Evolutionary conservation across 192 early-diverging fungal species (phyloP).

Genomic region (Coemansia sp.): DNA sequence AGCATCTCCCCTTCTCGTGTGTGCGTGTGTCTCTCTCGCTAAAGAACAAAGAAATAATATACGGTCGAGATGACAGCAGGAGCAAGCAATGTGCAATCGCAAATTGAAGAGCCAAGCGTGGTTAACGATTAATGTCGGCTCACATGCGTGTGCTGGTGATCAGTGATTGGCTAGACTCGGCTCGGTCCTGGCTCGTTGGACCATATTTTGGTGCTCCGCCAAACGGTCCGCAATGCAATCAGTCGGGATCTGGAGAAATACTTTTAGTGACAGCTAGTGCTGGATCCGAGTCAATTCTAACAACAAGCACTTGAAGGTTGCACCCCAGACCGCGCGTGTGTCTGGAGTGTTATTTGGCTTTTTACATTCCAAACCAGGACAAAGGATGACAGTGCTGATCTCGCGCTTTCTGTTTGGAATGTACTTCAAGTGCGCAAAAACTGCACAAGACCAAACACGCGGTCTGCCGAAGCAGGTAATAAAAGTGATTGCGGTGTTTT

Average conservation of each 20-base stretch:
- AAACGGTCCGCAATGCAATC: neutral
- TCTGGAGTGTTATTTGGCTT: too few relatives aligned
- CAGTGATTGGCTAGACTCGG: conserved; percentile 1
- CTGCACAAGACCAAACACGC: neutral
- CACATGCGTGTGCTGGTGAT: conserved; percentile 2
- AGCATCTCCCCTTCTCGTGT: conserved; percentile 19
- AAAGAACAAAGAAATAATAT: neutral
- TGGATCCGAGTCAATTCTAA: neutral
- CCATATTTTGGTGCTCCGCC: conserved; percentile 1
- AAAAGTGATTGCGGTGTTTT: neutral
- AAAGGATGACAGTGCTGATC: neutral
- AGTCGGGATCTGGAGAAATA: neutral
- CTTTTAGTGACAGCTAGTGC: neutral
- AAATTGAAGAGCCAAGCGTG: neutral
- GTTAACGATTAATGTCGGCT: neutral
- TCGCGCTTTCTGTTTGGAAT: neutral
- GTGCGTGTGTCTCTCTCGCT: conserved; percentile 3
- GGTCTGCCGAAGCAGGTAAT: conserved; percentile 1
- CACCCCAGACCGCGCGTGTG: neutral
- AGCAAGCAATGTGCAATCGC: neutral
- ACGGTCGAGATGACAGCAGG: conserved; percentile 1
- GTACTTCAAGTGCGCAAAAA: neutral
- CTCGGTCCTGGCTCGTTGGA: neutral
- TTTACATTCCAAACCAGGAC: neutral
- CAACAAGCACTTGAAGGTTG: neutral